Conservation (phyloP, 2,329 filamentous ascomycete species). For the Pseudogymnoascus sp. region DNA sequence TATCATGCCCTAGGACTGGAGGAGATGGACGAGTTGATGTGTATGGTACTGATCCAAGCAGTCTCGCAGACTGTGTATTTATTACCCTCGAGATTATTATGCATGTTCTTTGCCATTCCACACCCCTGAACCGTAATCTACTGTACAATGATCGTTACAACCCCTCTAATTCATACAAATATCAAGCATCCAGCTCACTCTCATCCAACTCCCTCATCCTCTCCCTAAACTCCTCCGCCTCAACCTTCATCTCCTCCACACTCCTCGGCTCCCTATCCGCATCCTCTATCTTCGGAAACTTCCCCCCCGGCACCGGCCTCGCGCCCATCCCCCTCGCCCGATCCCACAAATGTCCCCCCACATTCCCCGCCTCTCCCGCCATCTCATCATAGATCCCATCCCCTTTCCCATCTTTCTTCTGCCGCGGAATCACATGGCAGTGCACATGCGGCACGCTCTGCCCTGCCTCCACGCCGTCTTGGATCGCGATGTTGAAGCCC, state of each 20-base stretch:
- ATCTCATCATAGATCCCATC: conserved; percentile 78
- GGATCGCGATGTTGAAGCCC: conserved; percentile 88
- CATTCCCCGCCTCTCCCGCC: conserved; percentile 76
- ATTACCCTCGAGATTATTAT: conserved; percentile 1
- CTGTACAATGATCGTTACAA: conserved; percentile 1
- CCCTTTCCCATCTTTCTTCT: conserved; percentile 45
- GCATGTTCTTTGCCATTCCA: neutral
- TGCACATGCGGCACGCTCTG: conserved; percentile 94
- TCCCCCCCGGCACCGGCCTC: conserved; percentile 43
- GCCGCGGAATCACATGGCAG: conserved; percentile 79
- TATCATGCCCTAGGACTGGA: conserved; percentile 5
- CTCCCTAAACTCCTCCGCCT: conserved; percentile 47
- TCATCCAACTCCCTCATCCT: conserved; percentile 21
- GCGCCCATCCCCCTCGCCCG: conserved; percentile 27
- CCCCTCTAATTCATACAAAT: neutral
- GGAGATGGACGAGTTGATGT: neutral
- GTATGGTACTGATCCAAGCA: conserved; percentile 2
- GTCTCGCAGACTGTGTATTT: neutral
- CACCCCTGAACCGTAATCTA: neutral
- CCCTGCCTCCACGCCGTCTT: conserved; percentile 82
- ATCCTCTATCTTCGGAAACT: conserved; percentile 65
- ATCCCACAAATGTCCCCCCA: conserved; percentile 63
- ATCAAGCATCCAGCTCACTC: neutral
- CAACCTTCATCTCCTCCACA: conserved; percentile 68
- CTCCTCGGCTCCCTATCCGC: conserved; percentile 57